Percentiles rank a stretch among this genome's conserved stretches.
These are phyloP conservation scores for Mariannaea sp. DNA, from an alignment of 2,329 filamentous ascomycete genomes.

Conservation along the genomic window DNA sequence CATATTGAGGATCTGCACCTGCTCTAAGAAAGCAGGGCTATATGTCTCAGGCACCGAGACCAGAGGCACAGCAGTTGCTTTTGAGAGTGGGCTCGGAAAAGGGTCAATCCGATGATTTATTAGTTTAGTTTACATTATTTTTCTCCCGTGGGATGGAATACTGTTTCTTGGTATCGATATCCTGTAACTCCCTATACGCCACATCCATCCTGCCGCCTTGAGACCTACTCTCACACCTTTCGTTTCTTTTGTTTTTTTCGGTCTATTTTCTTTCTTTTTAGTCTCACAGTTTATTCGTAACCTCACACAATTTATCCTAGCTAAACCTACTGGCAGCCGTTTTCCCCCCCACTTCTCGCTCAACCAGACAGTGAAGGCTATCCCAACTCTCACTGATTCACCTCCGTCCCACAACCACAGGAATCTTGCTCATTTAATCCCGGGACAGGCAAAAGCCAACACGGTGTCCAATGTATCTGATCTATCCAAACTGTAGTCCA, in stretches of 20 bases:
- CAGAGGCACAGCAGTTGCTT: neutral
- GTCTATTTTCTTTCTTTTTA: no score
- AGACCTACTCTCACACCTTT: no score
- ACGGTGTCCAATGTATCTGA: neutral
- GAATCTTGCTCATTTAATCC: neutral
- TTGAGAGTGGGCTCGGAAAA: no score
- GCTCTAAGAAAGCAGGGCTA: conserved; percentile 3
- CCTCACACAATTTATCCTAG: neutral
- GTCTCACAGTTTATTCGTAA: neutral
- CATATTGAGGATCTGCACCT: neutral
- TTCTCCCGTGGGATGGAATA: no score
- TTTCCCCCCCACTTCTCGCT: no score
- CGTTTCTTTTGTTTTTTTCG: no score
- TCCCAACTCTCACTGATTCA: neutral
- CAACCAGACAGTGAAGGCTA: no score
- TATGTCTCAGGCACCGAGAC: neutral
- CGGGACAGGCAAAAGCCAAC: neutral
- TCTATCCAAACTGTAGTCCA: conserved; percentile 10
- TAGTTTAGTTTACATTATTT: no score
- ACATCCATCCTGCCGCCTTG: no score
- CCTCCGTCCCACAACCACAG: neutral
- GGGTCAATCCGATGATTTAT: no score
- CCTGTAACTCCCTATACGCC: no score
- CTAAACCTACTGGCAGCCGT: neutral
- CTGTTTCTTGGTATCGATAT: no score